phyloP scores from a whole-genome alignment of 1,284 basidiomycete species.

The Ustilago vetiveriae region DNA sequence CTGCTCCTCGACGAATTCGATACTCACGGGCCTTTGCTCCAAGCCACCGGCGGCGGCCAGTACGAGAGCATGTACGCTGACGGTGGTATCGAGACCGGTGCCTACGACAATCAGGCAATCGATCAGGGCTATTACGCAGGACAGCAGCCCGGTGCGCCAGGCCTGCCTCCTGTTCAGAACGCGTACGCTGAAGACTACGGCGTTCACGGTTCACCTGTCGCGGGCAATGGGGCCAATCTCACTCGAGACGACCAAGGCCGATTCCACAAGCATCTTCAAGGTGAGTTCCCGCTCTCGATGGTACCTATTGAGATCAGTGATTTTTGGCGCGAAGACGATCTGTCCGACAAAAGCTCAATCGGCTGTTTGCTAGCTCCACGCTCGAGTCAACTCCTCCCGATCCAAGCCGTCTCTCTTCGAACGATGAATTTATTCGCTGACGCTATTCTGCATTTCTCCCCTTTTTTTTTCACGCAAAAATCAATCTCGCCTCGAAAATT shows the following conservation, averaged over 20 bases:
- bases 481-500: too few relatives aligned
- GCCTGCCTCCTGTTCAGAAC: constrained; percentile 16
- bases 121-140: constrained; percentile 29
- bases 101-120: constrained; percentile 35
- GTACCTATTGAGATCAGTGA: too few relatives aligned
- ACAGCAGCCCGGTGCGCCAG: constrained; percentile 15
- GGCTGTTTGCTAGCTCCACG: too few relatives aligned
- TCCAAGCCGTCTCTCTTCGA: background rate
- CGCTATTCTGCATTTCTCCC: constrained; percentile 7
- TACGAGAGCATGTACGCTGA: constrained; percentile 54
- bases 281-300: constrained; percentile 25
- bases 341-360: too few relatives aligned
- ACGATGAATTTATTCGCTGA: constrained; percentile 9
- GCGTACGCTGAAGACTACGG: constrained; percentile 15
- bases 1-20: constrained; percentile 66
- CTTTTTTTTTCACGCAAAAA: background rate
- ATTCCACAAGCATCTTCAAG: constrained; percentile 45
- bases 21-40: constrained; percentile 55
- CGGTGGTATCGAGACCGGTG: constrained; percentile 30
- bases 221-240: constrained; percentile 29
- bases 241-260: constrained; percentile 40
- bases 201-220: constrained; percentile 20
- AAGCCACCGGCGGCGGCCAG: constrained; percentile 45
- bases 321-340: too few relatives aligned
- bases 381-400: background rate